phyloP scores from a whole-genome alignment of 306 rosid genomes.

The Fragaria vesca region DNA sequence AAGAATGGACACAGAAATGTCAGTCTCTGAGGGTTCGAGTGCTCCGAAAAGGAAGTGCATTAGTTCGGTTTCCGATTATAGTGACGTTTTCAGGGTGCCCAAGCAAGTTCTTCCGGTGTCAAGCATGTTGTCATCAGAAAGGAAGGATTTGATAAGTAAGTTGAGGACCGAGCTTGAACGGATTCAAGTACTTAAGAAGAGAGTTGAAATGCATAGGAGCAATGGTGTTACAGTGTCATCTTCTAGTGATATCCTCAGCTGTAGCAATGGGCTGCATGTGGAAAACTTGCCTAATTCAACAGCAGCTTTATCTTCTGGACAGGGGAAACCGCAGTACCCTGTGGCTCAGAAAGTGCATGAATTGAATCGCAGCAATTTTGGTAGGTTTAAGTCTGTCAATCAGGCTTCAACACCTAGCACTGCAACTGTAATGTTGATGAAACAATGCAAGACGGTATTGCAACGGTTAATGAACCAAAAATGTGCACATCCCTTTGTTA shows the following conservation, averaged over 20 bases:
- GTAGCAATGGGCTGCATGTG: conserved; percentile 45
- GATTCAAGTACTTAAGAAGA: conserved; percentile 57
- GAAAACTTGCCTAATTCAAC: conserved; percentile 38
- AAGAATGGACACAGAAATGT: conserved; percentile 56
- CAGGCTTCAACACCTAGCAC: conserved; percentile 37
- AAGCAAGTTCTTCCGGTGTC: conserved; percentile 57
- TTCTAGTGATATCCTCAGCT: conserved; percentile 72
- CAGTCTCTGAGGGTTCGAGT: conserved; percentile 67
- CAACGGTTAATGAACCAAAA: conserved; percentile 61
- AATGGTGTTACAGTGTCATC: conserved; percentile 59
- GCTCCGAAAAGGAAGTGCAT: conserved; percentile 56
- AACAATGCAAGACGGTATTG: conserved; percentile 67
- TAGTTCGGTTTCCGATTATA: conserved; percentile 46
- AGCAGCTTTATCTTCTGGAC: conserved; percentile 27
- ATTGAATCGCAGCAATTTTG: conserved; percentile 50
- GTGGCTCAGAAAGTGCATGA: conserved; percentile 39
- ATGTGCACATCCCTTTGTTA: conserved; percentile 62
- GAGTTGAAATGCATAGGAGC: conserved; percentile 50
- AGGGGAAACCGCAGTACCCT: conserved; percentile 32
- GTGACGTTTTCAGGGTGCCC: conserved; percentile 41
- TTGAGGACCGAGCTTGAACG: conserved; percentile 67
- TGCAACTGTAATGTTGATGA: conserved; percentile 50
- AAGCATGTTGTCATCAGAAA: conserved; percentile 41
- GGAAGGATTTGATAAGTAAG: conserved; percentile 47
- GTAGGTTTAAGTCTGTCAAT: conserved; percentile 43